Base-by-base conservation (phyloP, 768 basidiomycete genomes). In the Floccularia luteovirens region DNA sequence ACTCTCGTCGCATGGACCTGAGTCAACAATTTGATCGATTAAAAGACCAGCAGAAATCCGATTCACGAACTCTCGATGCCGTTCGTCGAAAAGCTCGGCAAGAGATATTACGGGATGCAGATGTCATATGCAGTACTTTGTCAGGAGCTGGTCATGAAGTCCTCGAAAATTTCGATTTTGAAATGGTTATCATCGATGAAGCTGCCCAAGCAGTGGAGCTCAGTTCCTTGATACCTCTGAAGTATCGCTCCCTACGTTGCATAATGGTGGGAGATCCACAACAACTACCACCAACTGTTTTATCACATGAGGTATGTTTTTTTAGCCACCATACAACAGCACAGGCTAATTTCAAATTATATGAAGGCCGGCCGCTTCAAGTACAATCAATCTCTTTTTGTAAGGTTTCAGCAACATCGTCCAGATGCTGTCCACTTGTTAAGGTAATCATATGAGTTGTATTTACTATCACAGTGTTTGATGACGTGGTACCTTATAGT, bases 171-270 rank as follows among this genome's bases (percentile, higher is more conserved):
- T 75, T 89, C 46, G 85, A 93, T 38, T 97, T 97, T 55, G 93
- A 96, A 50, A 88, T 94, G 62, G 75, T 99, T 49, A 81, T 99
- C 57, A 94, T 99, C 44, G 96, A 99, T 53, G 96, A 99, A 60
- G 96, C 96, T 1, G 94, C 94, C 1, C 96, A 99, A 60, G 84
- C 93, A 12, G 85, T 97, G 34, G 96, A 99, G 59, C 70, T 97
- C 30, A 91, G 89, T 47, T 90, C 94, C 5, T 62, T 99, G 45
- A 98, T 99, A 43, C 96, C 96, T 27, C 68, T 99, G 46, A 96
- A 88, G 58, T 97, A 90, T 60, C 74, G 73, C 21, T 86, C 81
- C 47, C 71, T 69, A 38, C 76, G 80, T 22, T 96, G 90, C 53
- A 78, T 98, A 42, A 81, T 99, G 79, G 93, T 99, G 36, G 96